These are phyloP conservation scores for Macadamia integrifolia DNA, from an alignment of 164 flowering plant species.

Conservation along the genomic window DNA sequence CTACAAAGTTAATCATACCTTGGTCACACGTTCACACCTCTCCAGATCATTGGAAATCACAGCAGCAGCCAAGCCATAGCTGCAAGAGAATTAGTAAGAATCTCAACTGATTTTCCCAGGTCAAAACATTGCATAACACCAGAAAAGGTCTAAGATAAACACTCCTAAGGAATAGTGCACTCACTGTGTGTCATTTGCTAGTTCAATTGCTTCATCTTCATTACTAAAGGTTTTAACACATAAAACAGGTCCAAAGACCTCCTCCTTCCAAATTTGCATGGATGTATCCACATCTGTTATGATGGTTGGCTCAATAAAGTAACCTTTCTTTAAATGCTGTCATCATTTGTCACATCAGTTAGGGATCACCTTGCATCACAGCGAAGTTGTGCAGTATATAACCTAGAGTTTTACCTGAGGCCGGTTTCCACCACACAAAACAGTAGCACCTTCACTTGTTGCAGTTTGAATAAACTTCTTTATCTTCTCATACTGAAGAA, in stretches of 20 bases:
- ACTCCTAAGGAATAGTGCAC: conserved; percentile 13
- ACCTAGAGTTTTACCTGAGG: conserved; percentile 56
- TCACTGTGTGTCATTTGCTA: conserved; percentile 88
- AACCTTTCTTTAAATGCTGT: conserved; percentile 91
- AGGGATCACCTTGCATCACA: neutral
- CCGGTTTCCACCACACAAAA: conserved; percentile 73
- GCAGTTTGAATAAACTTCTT: conserved; percentile 76
- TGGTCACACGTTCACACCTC: conserved; percentile 78
- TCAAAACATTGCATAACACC: neutral
- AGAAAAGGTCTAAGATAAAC: neutral
- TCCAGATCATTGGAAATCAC: conserved; percentile 85
- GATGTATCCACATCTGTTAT: conserved; percentile 73
- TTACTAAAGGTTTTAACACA: conserved; percentile 80
- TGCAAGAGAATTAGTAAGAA: conserved; percentile 20
- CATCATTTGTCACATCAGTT: conserved; percentile 9
- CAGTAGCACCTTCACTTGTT: conserved; percentile 90
- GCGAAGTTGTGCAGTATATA: neutral
- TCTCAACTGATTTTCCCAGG: conserved; percentile 1
- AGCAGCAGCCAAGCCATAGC: conserved; percentile 90
- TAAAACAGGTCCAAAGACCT: conserved; percentile 95
- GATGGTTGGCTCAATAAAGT: conserved; percentile 74
- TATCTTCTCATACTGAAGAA: conserved; percentile 83
- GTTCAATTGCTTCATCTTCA: conserved; percentile 90
- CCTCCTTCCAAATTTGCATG: conserved; percentile 98
- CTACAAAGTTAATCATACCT: conserved; percentile 40